phyloP scores from a whole-genome alignment of 208 protist species.

The Leishmania turanica region DNA sequence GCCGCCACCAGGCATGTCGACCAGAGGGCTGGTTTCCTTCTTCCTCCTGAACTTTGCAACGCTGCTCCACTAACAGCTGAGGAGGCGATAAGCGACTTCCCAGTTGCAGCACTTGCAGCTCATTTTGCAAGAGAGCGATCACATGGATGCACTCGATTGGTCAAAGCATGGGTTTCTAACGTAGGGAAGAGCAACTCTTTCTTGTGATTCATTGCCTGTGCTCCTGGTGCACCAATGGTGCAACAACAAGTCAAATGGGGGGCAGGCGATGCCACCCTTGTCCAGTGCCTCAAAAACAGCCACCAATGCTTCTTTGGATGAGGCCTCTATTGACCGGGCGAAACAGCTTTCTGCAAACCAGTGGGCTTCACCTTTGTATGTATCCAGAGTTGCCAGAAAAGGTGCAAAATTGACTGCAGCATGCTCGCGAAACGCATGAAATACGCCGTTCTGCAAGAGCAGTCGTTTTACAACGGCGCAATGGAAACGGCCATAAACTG shows the following conservation, averaged over 20 bases:
- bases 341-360: neutral
- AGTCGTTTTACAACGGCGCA: neutral
- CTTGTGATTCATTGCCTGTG: neutral
- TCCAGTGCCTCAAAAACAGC: neutral
- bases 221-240: neutral
- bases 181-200: neutral
- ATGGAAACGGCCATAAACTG: neutral
- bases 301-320: neutral
- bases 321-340: neutral
- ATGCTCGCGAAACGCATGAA: neutral
- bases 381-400: neutral
- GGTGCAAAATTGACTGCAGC: neutral
- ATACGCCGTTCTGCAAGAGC: neutral
- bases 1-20: neutral
- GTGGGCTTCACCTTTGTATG: neutral
- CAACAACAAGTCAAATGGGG: neutral
- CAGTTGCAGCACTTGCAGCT: neutral
- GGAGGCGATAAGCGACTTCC: neutral
- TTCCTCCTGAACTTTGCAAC: neutral
- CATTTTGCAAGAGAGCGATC: neutral
- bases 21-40: neutral
- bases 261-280: neutral
- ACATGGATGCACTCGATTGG: neutral
- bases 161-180: neutral
- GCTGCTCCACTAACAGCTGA: neutral